These are phyloP conservation scores for Saccharomyces pastorianus DNA, from an alignment of 1,139 yeast genomes.

Conservation along the genomic window DNA sequence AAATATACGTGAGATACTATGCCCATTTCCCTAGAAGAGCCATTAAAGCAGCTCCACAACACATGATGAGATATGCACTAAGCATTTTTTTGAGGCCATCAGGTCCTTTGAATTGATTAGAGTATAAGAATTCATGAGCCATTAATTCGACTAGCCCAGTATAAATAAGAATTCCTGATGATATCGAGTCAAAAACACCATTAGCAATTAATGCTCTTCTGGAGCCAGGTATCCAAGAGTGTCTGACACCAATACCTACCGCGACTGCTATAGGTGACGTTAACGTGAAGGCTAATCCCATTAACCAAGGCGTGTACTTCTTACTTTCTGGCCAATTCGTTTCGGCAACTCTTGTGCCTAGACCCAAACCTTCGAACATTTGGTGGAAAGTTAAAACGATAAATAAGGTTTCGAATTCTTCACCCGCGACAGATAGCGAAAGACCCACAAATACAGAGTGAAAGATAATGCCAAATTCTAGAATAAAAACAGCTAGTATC, in stretches of 20 bases:
- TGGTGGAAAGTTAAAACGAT: conserved; percentile 85
- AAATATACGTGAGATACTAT: conserved; percentile 21
- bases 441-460: conserved; percentile 75
- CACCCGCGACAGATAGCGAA: conserved; percentile 63
- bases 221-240: conserved; percentile 56
- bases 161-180: conserved; percentile 75
- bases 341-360: conserved; percentile 75
- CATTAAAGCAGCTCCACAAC: conserved; percentile 72
- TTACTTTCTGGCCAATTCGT: conserved; percentile 49
- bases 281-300: conserved; percentile 52
- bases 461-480: conserved; percentile 72
- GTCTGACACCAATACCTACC: conserved; percentile 74
- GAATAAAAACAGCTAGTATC: conserved; percentile 46
- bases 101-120: conserved; percentile 47
- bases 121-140: conserved; percentile 78
- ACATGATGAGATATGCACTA: conserved; percentile 37
- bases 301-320: conserved; percentile 46
- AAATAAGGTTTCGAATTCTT: conserved; percentile 66
- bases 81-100: conserved; percentile 33
- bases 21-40: conserved; percentile 85
- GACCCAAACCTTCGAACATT: conserved; percentile 83
- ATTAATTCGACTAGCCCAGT: conserved; percentile 79
- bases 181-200: conserved; percentile 73
- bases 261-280: conserved; percentile 79
- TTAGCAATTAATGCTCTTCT: conserved; percentile 57